A percentile compares a stretch with the other conserved stretches of the same genome.
These are phyloP conservation scores for Mycena kentingensis DNA, from an alignment of 768 basidiomycete species.

Conservation along the genomic window DNA sequence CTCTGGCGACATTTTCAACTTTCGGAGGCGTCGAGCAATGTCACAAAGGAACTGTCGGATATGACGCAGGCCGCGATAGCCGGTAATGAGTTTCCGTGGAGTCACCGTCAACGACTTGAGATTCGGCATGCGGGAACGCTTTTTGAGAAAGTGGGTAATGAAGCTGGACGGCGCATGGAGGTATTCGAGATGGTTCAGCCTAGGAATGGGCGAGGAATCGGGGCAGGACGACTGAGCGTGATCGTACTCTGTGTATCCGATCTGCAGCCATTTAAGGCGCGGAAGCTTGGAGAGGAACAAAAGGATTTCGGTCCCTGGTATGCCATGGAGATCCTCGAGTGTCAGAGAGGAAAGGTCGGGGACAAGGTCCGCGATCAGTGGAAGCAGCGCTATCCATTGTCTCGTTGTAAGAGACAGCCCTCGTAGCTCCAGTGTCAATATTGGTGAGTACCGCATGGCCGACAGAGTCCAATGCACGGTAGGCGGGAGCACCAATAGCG, in stretches of 20 bases:
- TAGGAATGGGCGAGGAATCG: slow-evolving; percentile 15
- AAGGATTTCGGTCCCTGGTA: slow-evolving; percentile 18
- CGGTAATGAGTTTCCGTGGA: slow-evolving; percentile 16
- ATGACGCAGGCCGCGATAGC: slow-evolving; percentile 14
- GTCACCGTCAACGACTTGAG: slow-evolving; percentile 11
- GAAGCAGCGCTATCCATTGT: slow-evolving; percentile 15
- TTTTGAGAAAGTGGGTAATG: slow-evolving; percentile 13
- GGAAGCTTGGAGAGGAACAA: slow-evolving; percentile 16
- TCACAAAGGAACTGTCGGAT: slow-evolving; percentile 13
- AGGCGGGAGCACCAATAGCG: slow-evolving; percentile 13
- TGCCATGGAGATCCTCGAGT: slow-evolving; percentile 12
- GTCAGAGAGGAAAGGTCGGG: slow-evolving; percentile 13
- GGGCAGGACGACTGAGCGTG: slow-evolving; percentile 16
- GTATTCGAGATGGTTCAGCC: slow-evolving; percentile 5
- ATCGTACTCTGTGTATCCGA: slow-evolving; percentile 22
- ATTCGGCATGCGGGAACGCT: slow-evolving; percentile 9
- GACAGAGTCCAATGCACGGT: slow-evolving; percentile 17
- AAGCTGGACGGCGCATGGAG: slow-evolving; percentile 19
- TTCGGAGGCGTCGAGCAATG: slow-evolving; percentile 14
- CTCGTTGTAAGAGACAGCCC: slow-evolving; percentile 13
- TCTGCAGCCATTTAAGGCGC: slow-evolving; percentile 8
- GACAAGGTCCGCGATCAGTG: slow-evolving; percentile 8
- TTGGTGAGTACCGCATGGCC: slow-evolving; percentile 12
- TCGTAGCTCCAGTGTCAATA: slow-evolving; percentile 10
- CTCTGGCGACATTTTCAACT: slow-evolving; percentile 8